Evolutionary conservation across 2,329 filamentous ascomycete species (phyloP).

Genomic region (Pseudogymnoascus sp.): DNA sequence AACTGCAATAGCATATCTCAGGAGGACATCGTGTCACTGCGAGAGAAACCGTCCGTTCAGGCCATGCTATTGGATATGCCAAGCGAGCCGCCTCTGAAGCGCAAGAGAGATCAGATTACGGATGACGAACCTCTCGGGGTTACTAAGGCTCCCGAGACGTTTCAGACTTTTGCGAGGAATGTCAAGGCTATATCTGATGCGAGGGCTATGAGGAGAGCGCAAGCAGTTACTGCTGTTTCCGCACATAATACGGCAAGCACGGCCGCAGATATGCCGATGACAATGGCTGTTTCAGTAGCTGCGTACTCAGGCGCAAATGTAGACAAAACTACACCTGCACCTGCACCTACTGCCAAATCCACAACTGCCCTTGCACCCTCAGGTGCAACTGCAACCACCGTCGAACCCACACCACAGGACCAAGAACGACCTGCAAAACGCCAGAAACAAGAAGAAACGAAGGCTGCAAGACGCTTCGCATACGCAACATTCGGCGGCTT

Average conservation of each 20-base stretch:
- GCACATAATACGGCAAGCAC: not conserved
- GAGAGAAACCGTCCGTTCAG: not conserved
- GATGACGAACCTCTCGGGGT: not conserved
- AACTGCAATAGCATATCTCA: not conserved
- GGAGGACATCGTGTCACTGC: not conserved
- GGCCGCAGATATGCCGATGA: not conserved
- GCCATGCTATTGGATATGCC: not conserved
- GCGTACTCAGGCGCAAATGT: not conserved
- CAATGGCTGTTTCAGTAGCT: not conserved
- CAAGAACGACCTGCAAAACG: not conserved
- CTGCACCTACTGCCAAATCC: not conserved
- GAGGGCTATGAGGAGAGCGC: not conserved
- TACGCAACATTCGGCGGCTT: not conserved
- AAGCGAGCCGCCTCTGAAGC: not conserved
- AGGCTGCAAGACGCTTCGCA: not conserved
- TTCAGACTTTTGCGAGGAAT: not conserved
- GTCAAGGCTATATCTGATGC: constrained; percentile 1
- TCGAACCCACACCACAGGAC: not conserved
- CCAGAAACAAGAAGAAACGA: not conserved
- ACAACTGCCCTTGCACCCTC: not conserved
- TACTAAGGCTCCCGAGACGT: not conserved
- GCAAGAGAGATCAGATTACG: not conserved
- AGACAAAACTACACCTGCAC: not conserved
- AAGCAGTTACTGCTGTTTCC: not conserved
- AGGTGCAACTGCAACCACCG: not conserved